phyloP scores from a whole-genome alignment of 441 rosid genomes.

The Pelargonium fulgidum region DNA sequence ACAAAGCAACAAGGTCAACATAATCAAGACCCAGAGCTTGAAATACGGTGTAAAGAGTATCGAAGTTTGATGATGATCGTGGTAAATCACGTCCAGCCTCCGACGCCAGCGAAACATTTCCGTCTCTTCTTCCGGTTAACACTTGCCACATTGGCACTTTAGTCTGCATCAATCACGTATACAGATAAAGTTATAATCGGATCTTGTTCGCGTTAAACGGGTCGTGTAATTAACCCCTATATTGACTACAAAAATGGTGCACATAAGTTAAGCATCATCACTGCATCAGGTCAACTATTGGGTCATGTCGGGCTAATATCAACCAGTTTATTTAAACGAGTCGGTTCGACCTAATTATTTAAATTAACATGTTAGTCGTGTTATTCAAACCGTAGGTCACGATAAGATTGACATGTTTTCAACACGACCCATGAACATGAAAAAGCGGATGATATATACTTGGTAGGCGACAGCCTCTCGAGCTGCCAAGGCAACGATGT shows the following conservation, averaged over 20 bases:
- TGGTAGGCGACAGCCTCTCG: slow-evolving; percentile 29
- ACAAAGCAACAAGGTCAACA: slow-evolving; percentile 29
- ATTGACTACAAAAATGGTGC: no score
- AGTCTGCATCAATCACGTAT: slow-evolving; percentile 18
- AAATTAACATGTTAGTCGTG: no score
- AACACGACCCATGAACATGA: no score
- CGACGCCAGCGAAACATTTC: slow-evolving; percentile 24
- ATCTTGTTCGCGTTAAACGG: no score
- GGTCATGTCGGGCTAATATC: no score
- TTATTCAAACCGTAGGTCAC: no score
- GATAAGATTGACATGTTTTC: no score
- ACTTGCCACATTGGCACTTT: slow-evolving; percentile 28
- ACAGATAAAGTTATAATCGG: no score
- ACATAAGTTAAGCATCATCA: no score
- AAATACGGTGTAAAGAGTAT: slow-evolving; percentile 24
- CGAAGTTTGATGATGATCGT: slow-evolving; percentile 22
- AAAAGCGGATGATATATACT: slow-evolving; percentile 11
- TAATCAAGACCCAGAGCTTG: slow-evolving; percentile 18
- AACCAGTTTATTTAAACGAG: no score
- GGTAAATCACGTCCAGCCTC: slow-evolving; percentile 29
- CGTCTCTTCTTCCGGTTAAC: slow-evolving; percentile 31
- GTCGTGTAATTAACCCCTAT: no score
- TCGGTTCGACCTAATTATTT: neutral
- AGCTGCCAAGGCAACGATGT: slow-evolving; percentile 28
- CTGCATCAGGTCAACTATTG: no score